Percentiles rank a stretch among this genome's conserved stretches.
These are phyloP conservation scores for Lactuca saligna DNA, from an alignment of 129 eudicot species.

Conservation along the genomic window DNA sequence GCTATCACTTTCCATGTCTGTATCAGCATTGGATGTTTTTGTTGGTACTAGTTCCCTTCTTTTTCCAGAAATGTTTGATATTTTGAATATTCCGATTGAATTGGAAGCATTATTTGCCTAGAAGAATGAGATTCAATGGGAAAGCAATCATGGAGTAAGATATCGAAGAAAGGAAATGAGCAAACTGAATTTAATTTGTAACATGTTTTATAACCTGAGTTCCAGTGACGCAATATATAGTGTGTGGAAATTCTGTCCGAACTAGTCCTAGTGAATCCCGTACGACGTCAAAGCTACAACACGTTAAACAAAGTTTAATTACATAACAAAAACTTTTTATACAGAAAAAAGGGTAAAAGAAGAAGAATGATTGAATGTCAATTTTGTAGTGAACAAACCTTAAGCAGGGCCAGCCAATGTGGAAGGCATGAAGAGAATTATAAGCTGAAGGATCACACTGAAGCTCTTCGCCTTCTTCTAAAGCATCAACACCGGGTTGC, in stretches of 20 bases:
- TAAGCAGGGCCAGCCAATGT: conserved; percentile 96
- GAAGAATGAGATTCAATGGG: not conserved
- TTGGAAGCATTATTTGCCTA: conserved; percentile 82
- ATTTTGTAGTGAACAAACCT: conserved; percentile 41
- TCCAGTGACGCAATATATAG: conserved; percentile 76
- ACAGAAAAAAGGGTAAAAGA: not conserved
- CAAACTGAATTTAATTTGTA: no score
- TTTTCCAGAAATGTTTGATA: conserved; percentile 85
- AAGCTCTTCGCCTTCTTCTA: conserved; percentile 94
- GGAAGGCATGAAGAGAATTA: conserved; percentile 87
- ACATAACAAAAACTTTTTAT: not conserved
- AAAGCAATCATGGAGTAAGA: no score
- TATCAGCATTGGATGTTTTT: conserved; percentile 47
- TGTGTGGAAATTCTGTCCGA: conserved; percentile 91
- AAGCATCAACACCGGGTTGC: conserved; percentile 93
- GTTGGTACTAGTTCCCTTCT: conserved; percentile 68
- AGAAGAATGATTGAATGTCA: not conserved
- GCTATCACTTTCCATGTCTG: conserved; percentile 82
- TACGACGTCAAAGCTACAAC: conserved; percentile 77
- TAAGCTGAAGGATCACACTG: conserved; percentile 96
- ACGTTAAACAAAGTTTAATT: conserved; percentile 9
- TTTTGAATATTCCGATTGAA: conserved; percentile 79
- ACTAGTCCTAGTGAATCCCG: conserved; percentile 83
- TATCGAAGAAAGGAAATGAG: no score
- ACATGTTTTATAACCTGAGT: conserved; percentile 55